Base-by-base conservation (phyloP, 1,139 yeast species). In the Blastobotrys elegans region DNA sequence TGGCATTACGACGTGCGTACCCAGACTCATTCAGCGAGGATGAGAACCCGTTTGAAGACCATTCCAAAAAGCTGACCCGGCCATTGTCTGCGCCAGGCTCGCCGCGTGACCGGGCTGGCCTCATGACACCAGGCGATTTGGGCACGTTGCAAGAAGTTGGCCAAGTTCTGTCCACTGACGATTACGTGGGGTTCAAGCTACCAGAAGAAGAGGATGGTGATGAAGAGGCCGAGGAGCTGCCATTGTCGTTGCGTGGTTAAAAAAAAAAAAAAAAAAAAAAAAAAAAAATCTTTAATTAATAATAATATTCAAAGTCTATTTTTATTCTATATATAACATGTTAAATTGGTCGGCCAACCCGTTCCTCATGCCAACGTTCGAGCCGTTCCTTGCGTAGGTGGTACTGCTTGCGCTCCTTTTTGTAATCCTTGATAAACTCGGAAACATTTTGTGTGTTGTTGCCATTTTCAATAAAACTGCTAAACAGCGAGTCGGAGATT, bases 41-140 rank as follows among this genome's bases (percentile, higher is more conserved):
- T 43, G 67, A 58, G 33, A 69, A 61, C 29, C 79, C 74, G 49
- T 61, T 59, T 32, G 55, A 54, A 26, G 51, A 53, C 40, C 64
- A 68, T 48, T 74, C 77, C 63, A 69, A 82, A 63, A 92, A 90
- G 69, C 79, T 92, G 54, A 83, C 96, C 14, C 77, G 96, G 60
- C 97, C 97, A 13, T 74, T 92, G 58, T 84, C 95, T 51, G 97
- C 88, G 14, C 98, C 97, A 2, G 97, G 97, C 1, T 89, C 97
- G 14, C 98, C 98, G 50, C 70, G 79, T 33, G 74, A 76, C 33
- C 58, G 67, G 42, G 59, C 64, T 48, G 86, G 76, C 43, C 83
- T 87, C 16, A 89, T 88, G 95, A 92, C 98, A 1, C 98, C 98
- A 0, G 98, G 98, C 43, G 97, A 92, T 66, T 76, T 92, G 57